Base-by-base conservation (phyloP, 352 stramenopile genomes). In the Aphanomyces cochlioides region DNA sequence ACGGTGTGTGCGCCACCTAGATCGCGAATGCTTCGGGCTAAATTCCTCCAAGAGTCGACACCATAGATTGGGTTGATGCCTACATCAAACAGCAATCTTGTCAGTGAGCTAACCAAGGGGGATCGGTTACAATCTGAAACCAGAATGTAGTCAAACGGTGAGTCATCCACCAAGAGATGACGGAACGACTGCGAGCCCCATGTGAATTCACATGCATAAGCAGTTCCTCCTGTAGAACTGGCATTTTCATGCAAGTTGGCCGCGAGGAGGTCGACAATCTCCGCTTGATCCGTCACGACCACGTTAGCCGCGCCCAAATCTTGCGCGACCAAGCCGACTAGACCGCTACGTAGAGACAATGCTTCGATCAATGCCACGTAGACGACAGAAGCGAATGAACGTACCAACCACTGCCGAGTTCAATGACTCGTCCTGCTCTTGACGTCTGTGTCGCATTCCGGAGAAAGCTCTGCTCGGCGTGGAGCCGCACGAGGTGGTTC, bases 61-160 rank as follows among this genome's bases (percentile, higher is more conserved):
- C 85, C 87, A 73, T 94, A 94, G 67, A 94, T 92, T 57, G 87
- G 84, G 56, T 94, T 94, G 67, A 94, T 92, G 65, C 79, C 79
- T 87, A 66, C 41, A n/a, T 12, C n/a, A 39, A 12, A 41, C 3
- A 43, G 34, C 47, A 36, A 54, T 48, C 19, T 47, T 10, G 8
- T 38, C 1, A 61, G 10, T 15, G 21, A 56, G n/a, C 39, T 19
- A 15, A 17, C 21, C 41, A 39, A 17, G 19, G n/a, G n/a, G 17
- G 12, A 13, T 4, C n/a, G 78, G 78, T 53, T 74, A 87, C 87
- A 94, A 70, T 94, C 87, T 4, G 87, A 94, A 21, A 93, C 73
- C 56, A 94, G 73, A 60, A 94, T 85, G 75, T 83, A 90, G 67
- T 79, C 67, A 61, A 76, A 90, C 34, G 69, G 78, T 13, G 43